These are phyloP conservation scores for Coemansia sp. DNA, from an alignment of 192 early-diverging fungal species.

Conservation along the genomic window DNA sequence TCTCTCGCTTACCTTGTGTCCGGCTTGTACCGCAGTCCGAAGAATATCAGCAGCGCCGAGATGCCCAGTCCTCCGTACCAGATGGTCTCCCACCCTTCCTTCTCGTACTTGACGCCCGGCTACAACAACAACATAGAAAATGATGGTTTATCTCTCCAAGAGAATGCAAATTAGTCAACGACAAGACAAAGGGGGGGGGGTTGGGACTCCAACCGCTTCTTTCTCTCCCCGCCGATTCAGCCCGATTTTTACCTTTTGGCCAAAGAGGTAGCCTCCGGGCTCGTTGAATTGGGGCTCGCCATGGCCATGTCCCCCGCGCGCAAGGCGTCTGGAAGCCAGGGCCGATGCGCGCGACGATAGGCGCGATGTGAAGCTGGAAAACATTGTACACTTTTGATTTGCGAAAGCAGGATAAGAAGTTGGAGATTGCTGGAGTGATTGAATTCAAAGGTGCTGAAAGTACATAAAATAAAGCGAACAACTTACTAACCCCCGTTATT, in stretches of 20 bases:
- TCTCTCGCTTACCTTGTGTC: constrained; percentile 63
- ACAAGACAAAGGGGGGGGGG: not conserved
- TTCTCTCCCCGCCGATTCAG: not conserved
- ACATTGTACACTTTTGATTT: constrained; percentile 15
- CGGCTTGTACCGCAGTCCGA: constrained; percentile 70
- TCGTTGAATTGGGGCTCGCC: constrained; percentile 64
- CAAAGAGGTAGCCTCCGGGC: constrained; percentile 75
- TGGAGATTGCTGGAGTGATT: not conserved
- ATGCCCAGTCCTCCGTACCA: constrained; percentile 65
- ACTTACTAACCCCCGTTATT: no score
- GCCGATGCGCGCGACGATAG: constrained; percentile 25
- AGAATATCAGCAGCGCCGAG: constrained; percentile 57
- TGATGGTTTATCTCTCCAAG: constrained; percentile 13
- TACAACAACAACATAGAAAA: constrained; percentile 37
- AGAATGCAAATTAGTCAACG: no score
- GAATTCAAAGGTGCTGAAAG: not conserved
- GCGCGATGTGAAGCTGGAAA: constrained; percentile 21
- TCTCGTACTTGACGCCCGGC: constrained; percentile 67
- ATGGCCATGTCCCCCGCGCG: constrained; percentile 57
- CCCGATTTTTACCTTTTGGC: constrained; percentile 63
- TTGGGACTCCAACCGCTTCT: not conserved
- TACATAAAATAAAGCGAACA: no score
- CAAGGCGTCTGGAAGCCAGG: constrained; percentile 32
- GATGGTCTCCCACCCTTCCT: constrained; percentile 73
- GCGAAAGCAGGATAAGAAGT: not conserved